These are phyloP conservation scores for Pythium phragmitis DNA, from an alignment of 352 stramenopile species.

Conservation along the genomic window DNA sequence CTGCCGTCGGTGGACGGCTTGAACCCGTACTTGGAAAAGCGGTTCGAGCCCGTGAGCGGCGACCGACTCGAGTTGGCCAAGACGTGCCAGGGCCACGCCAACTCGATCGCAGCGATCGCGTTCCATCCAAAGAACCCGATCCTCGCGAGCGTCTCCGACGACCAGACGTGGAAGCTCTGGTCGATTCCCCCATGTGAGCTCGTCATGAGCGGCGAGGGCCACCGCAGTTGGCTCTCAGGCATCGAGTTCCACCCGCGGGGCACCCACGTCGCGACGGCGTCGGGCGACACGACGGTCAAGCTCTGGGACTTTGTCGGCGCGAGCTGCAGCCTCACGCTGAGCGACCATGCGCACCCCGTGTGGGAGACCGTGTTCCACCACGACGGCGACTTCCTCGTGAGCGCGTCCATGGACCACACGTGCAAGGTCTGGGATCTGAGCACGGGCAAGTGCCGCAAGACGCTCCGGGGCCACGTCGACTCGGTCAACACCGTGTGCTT, in stretches of 20 bases:
- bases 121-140: conserved; percentile 94
- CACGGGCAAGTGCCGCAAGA: conserved; percentile 89
- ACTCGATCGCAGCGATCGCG: conserved; percentile 86
- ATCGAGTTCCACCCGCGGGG: conserved; percentile 92
- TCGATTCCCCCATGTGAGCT: conserved; percentile 91
- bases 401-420: conserved; percentile 93
- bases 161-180: conserved; percentile 96
- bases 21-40: conserved; percentile 77
- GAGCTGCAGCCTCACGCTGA: conserved; percentile 86
- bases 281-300: conserved; percentile 93
- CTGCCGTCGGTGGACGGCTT: conserved; percentile 54
- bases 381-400: conserved; percentile 92
- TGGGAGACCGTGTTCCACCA: conserved; percentile 94
- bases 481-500: conserved; percentile 93
- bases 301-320: conserved; percentile 93
- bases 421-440: conserved; percentile 92
- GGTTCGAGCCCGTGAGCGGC: conserved; percentile 60
- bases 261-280: conserved; percentile 90
- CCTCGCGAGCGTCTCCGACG: conserved; percentile 91
- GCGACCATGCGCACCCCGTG: conserved; percentile 92
- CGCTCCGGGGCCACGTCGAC: conserved; percentile 93
- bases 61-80: conserved; percentile 83
- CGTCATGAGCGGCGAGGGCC: conserved; percentile 94
- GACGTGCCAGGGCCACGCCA: conserved; percentile 90
- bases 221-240: conserved; percentile 89